phyloP scores from a whole-genome alignment of 139 green algal genomes.

The Desmodesmus armatus region DNA sequence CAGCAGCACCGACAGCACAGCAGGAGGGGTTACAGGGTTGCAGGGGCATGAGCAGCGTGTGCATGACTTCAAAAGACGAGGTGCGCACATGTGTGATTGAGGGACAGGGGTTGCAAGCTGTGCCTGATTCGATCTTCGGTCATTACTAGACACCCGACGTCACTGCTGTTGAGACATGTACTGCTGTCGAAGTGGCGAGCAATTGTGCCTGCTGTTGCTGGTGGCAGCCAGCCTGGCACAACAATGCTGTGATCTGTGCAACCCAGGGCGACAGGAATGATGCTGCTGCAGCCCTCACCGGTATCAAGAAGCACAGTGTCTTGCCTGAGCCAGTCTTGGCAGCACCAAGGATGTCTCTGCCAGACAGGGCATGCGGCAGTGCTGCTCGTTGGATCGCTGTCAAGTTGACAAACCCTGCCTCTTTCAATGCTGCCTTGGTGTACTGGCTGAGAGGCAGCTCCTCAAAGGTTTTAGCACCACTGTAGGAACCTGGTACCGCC shows the following conservation, averaged over 20 bases:
- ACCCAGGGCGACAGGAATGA: too few species aligned
- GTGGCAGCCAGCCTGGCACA: background rate
- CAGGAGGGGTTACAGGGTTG: too few species aligned
- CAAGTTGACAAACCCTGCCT: slow-evolving; percentile 71
- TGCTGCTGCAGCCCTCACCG: slow-evolving; percentile 64
- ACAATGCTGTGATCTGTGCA: background rate
- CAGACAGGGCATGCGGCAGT: slow-evolving; percentile 92
- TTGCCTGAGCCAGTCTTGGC: slow-evolving; percentile 99
- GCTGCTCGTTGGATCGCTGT: slow-evolving; percentile 96
- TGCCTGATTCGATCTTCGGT: too few species aligned
- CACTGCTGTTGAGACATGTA: too few species aligned
- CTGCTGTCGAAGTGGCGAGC: too few species aligned
- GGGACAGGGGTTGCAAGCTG: too few species aligned
- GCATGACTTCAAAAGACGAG: too few species aligned
- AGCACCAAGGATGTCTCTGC: slow-evolving; percentile 94
- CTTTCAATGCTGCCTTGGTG: slow-evolving; percentile 71
- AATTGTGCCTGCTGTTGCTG: background rate
- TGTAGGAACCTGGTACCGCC: slow-evolving; percentile 48
- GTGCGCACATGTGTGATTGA: too few species aligned
- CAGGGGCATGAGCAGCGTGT: too few species aligned
- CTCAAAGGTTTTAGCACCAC: slow-evolving; percentile 57
- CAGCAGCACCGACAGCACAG: slow-evolving; percentile 2
- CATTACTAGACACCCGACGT: too few species aligned
- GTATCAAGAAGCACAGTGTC: slow-evolving; percentile 96
- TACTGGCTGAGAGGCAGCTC: slow-evolving; percentile 60